Evolutionary conservation across 768 basidiomycete genomes (phyloP).

Genomic region (Leccinellum rugosiceps): DNA sequence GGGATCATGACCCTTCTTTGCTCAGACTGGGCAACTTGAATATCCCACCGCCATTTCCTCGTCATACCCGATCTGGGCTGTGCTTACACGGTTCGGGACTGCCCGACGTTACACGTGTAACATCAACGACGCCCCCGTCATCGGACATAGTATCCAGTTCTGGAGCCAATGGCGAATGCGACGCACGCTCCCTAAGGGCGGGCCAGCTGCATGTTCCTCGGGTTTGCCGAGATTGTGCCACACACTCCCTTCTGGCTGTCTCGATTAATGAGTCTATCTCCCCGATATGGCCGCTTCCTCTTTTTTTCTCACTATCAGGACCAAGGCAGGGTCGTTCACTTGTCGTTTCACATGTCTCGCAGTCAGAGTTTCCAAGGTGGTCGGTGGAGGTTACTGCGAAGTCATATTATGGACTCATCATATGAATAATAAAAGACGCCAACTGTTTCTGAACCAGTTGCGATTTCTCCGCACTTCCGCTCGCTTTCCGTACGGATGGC

Average conservation of each 20-base stretch:
- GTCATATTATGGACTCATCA: not conserved
- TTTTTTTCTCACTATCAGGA: conserved; percentile 10
- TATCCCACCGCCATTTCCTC: not conserved
- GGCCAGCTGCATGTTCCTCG: conserved; percentile 1
- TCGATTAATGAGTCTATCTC: not conserved
- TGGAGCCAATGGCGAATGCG: conserved; percentile 4
- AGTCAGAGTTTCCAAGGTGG: conserved; percentile 6
- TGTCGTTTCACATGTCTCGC: conserved; percentile 7
- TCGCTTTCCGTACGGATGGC: not conserved
- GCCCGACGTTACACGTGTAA: conserved; percentile 32
- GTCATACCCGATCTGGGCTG: not conserved
- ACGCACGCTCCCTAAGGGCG: not conserved
- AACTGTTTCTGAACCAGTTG: not conserved
- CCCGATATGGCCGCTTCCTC: not conserved
- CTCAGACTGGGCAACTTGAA: not conserved
- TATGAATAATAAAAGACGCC: not conserved
- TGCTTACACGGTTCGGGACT: not conserved
- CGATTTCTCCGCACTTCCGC: not conserved
- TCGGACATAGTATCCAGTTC: not conserved
- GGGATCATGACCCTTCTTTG: not conserved
- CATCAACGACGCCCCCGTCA: conserved; percentile 10
- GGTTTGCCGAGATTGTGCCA: not conserved
- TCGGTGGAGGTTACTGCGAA: not conserved
- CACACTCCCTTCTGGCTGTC: not conserved
- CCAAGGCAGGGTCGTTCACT: conserved; percentile 3